Conservation (phyloP, 1,284 basidiomycete genomes). For the Leccinum insolens region DNA sequence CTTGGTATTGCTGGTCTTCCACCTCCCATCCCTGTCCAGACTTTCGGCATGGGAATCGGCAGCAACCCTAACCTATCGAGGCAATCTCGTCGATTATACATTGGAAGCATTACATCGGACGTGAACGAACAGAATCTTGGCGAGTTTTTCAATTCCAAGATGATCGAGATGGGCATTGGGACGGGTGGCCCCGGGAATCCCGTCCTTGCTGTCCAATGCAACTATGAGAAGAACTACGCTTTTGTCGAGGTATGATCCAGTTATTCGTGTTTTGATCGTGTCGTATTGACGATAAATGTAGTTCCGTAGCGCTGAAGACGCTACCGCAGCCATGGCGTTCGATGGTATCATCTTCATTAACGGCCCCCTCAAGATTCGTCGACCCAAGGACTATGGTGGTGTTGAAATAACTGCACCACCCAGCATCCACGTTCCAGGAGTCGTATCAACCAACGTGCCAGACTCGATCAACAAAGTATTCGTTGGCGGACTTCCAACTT, state of each 20-base stretch:
- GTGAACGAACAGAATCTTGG: conserved; percentile 90
- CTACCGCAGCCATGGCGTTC: conserved; percentile 94
- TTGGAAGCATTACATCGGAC: conserved; percentile 92
- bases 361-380: conserved; percentile 90
- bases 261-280: background rate
- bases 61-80: conserved; percentile 85
- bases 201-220: conserved; percentile 91
- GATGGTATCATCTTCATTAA: conserved; percentile 96
- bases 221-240: conserved; percentile 97
- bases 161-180: conserved; percentile 89
- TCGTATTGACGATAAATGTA: conserved; percentile 38
- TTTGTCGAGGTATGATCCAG: conserved; percentile 81
- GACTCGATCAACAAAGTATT: conserved; percentile 99
- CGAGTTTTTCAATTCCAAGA: conserved; percentile 94
- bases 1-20: conserved; percentile 78
- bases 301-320: conserved; percentile 97
- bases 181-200: conserved; percentile 87
- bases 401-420: conserved; percentile 56
- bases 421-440: conserved; percentile 85
- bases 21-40: conserved; percentile 80
- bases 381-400: conserved; percentile 95
- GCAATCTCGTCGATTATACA: conserved; percentile 93
- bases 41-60: conserved; percentile 82
- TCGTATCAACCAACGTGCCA: conserved; percentile 95
- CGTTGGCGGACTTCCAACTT: conserved; percentile 93